A percentile compares a stretch with the other conserved stretches of the same genome.
Evolutionary conservation across 1,284 basidiomycete species (phyloP).

Genomic region (Ceratobasidium sp.): DNA sequence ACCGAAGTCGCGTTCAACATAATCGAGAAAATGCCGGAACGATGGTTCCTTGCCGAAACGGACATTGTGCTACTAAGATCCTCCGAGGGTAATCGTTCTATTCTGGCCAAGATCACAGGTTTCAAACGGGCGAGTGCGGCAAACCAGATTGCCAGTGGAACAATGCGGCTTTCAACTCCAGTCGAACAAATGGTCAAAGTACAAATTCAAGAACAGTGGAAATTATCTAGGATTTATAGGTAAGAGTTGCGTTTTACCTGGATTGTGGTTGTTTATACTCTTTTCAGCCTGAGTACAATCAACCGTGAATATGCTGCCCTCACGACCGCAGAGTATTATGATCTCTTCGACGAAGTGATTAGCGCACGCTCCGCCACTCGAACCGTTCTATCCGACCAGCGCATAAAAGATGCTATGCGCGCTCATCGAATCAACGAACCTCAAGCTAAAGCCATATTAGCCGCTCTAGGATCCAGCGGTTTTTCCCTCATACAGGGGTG

Average conservation of each 20-base stretch:
- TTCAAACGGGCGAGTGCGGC: conserved; percentile 62
- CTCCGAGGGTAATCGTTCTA: conserved; percentile 64
- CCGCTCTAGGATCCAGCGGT: conserved; percentile 79
- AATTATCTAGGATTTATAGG: conserved; percentile 86
- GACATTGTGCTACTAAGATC: conserved; percentile 82
- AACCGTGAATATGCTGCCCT: conserved; percentile 94
- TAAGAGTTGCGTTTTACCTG: conserved; percentile 58
- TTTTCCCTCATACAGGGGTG: conserved; percentile 97
- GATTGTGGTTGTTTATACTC: conserved; percentile 31
- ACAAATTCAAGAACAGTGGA: conserved; percentile 77
- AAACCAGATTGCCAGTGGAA: conserved; percentile 62
- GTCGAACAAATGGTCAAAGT: conserved; percentile 56
- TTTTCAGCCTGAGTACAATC: conserved; percentile 86
- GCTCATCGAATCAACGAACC: conserved; percentile 90
- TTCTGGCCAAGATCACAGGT: conserved; percentile 85
- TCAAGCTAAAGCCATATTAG: conserved; percentile 91
- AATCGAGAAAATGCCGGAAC: conserved; percentile 69
- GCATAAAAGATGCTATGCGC: conserved; percentile 77
- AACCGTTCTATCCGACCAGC: conserved; percentile 65
- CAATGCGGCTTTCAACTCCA: conserved; percentile 67
- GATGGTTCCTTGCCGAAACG: conserved; percentile 83
- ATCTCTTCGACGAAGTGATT: conserved; percentile 79
- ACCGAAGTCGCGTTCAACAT: conserved; percentile 79
- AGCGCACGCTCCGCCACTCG: conserved; percentile 71
- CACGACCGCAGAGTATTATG: conserved; percentile 85